Percentiles rank a stretch among this genome's conserved stretches.
phyloP scores from a whole-genome alignment of 2,329 filamentous ascomycete species.

The Plenodomus lindquistii region DNA sequence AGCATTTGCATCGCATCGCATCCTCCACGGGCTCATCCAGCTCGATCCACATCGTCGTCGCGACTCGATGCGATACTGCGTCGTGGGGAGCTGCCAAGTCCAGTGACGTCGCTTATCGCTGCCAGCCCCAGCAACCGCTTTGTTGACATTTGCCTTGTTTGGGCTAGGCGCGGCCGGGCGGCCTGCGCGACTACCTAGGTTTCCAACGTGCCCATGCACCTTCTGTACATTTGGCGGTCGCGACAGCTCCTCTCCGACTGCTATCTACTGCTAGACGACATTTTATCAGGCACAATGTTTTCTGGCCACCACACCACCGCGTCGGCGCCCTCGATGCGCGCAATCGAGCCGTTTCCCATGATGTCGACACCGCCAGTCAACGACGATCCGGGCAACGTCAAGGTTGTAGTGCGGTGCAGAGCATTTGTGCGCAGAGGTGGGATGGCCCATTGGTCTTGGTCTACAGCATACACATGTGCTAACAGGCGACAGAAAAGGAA shows the following conservation, averaged over 20 bases:
- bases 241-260: slow-evolving; percentile 27
- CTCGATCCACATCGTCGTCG: slow-evolving; percentile 12
- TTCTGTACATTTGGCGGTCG: slow-evolving; percentile 34
- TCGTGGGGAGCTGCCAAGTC: slow-evolving; percentile 26
- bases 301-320: slow-evolving; percentile 41
- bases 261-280: slow-evolving; percentile 27
- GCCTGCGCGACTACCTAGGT: background rate
- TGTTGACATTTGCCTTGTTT: slow-evolving; percentile 36
- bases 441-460: background rate
- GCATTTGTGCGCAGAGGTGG: slow-evolving; percentile 53
- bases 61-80: slow-evolving; percentile 20
- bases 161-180: slow-evolving; percentile 26
- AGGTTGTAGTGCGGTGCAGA: slow-evolving; percentile 55
- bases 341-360: slow-evolving; percentile 39
- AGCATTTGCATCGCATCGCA: background rate
- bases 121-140: slow-evolving; percentile 25
- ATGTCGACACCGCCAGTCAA: slow-evolving; percentile 39
- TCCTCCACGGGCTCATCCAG: background rate
- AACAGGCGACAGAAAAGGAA: slow-evolving; percentile 68
- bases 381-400: slow-evolving; percentile 54
- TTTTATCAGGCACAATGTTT: slow-evolving; percentile 37
- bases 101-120: slow-evolving; percentile 35
- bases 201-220: slow-evolving; percentile 33
- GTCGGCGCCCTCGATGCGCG: slow-evolving; percentile 51
- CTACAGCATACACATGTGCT: slow-evolving; percentile 16